Percentiles rank a stretch among this genome's conserved stretches.
Evolutionary conservation across 2,329 filamentous ascomycete genomes (phyloP).

Genomic region (Fonsecaea nubica): DNA sequence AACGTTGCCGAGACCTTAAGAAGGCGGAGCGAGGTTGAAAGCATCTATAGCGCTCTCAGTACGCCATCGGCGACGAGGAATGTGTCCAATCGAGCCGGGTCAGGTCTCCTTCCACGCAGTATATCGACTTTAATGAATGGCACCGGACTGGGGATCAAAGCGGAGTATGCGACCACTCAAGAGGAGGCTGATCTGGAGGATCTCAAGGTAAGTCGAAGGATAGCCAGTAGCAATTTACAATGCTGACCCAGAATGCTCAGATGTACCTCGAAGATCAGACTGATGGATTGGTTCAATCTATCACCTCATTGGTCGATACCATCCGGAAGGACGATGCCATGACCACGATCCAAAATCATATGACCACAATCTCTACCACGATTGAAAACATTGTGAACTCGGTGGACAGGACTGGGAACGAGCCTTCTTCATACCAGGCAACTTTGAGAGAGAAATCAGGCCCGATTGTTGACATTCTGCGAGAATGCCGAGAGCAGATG

Average conservation of each 20-base stretch:
- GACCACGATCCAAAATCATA: conserved; percentile 70
- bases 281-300: conserved; percentile 76
- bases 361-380: conserved; percentile 72
- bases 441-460: conserved; percentile 53
- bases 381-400: conserved; percentile 73
- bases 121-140: conserved; percentile 30
- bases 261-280: conserved; percentile 85
- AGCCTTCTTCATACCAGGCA: conserved; percentile 52
- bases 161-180: conserved; percentile 50
- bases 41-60: conserved; percentile 75
- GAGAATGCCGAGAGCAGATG: conserved; percentile 69
- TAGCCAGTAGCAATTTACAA: not conserved
- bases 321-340: conserved; percentile 71
- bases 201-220: conserved; percentile 60
- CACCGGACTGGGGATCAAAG: conserved; percentile 37
- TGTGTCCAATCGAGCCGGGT: conserved; percentile 17
- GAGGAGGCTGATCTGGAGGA: conserved; percentile 62
- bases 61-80: conserved; percentile 61
- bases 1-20: conserved; percentile 58
- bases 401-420: conserved; percentile 63
- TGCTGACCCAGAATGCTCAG: conserved; percentile 46
- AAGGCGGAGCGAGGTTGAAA: conserved; percentile 69
- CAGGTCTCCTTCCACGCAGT: conserved; percentile 24
- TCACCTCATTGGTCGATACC: conserved; percentile 78
- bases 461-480: conserved; percentile 56